Percentiles rank a stretch among this genome's conserved stretches.
phyloP scores from a whole-genome alignment of 164 flowering plant genomes.

The Stephania yunnanensis region DNA sequence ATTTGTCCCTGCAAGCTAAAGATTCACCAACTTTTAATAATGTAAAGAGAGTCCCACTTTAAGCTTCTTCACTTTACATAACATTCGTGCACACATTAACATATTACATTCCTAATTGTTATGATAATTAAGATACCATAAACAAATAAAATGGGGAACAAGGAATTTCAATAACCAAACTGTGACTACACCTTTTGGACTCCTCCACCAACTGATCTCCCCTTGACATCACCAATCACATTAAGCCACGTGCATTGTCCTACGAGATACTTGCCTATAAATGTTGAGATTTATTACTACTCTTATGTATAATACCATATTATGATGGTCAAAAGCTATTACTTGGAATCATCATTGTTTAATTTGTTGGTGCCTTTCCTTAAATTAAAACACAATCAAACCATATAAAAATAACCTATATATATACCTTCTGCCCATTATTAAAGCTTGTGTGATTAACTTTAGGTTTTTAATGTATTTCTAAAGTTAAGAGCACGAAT shows the following conservation, averaged over 20 bases:
- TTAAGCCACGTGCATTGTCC: neutral
- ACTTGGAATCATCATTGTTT: constrained; percentile 30
- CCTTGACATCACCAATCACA: neutral
- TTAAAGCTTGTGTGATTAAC: neutral
- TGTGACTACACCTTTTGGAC: too few species aligned
- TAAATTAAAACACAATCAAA: too few species aligned
- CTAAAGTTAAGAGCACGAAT: too few species aligned
- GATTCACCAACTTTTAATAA: too few species aligned
- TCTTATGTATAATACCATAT: neutral
- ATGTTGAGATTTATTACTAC: neutral
- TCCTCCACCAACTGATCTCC: neutral
- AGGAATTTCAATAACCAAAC: too few species aligned
- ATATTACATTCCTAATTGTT: too few species aligned
- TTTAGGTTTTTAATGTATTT: neutral
- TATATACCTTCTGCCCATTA: constrained; percentile 3
- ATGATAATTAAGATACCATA: too few species aligned
- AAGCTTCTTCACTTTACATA: too few species aligned
- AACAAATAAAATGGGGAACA: too few species aligned
- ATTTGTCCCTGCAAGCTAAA: neutral
- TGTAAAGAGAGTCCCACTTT: too few species aligned
- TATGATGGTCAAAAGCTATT: constrained; percentile 27
- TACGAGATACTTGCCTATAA: neutral
- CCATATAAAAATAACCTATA: neutral
- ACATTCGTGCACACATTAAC: too few species aligned
- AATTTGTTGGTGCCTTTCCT: constrained; percentile 8